Evolutionary conservation across 2,329 filamentous ascomycete species (phyloP).

Genomic region (Sphaerostilbella broomeana): DNA sequence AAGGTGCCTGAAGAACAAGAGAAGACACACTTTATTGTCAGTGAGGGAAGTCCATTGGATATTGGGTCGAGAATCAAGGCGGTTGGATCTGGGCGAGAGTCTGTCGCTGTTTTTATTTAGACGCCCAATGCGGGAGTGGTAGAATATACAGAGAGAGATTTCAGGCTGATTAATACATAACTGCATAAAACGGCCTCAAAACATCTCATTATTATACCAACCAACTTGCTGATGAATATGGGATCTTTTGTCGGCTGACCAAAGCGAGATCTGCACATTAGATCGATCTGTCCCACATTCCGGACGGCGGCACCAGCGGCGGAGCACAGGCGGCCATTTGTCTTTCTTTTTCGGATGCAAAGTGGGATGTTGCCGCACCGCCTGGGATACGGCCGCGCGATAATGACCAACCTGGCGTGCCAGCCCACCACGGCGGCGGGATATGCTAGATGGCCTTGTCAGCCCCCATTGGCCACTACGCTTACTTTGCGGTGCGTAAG

Average conservation of each 20-base stretch:
- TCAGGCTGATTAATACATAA: constrained; percentile 11
- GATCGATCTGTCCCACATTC: too few species aligned
- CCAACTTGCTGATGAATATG: too few species aligned
- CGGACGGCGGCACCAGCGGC: too few species aligned
- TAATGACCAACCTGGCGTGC: constrained; percentile 24
- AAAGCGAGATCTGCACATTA: too few species aligned
- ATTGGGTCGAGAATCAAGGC: constrained; percentile 51
- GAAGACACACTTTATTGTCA: constrained; percentile 51
- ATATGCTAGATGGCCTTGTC: neutral
- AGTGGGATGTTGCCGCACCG: constrained; percentile 9
- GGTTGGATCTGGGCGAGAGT: constrained; percentile 33
- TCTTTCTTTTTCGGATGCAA: neutral
- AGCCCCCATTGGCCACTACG: neutral
- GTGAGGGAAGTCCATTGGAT: constrained; percentile 56
- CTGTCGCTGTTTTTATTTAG: constrained; percentile 33
- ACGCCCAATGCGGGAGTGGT: too few species aligned
- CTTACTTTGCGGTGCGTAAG: neutral
- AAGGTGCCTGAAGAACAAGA: constrained; percentile 22
- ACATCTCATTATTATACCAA: neutral
- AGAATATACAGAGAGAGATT: too few species aligned
- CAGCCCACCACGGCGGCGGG: too few species aligned
- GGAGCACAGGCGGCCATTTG: too few species aligned
- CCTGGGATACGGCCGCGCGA: too few species aligned
- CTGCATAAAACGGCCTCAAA: neutral
- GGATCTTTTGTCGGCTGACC: too few species aligned